Percentiles rank a stretch among this genome's conserved stretches.
These are phyloP conservation scores for Kwoniella sp. DNA, from an alignment of 768 basidiomycete genomes.

Conservation along the genomic window DNA sequence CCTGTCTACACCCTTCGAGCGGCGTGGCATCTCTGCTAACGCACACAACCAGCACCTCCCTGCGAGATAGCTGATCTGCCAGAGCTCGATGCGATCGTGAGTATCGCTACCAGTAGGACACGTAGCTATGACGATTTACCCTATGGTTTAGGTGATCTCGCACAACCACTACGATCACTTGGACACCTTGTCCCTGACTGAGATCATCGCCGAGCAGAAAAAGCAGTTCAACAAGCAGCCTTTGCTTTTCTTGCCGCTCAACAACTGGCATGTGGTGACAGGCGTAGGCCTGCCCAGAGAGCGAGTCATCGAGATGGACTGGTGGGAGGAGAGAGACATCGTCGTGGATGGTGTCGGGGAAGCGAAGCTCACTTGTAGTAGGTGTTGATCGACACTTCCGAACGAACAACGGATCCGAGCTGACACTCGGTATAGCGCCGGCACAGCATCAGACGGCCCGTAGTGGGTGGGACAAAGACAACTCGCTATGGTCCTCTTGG, in stretches of 20 bases:
- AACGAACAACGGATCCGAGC: background rate
- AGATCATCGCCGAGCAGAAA: conserved; percentile 14
- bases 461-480: conserved; percentile 56
- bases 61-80: conserved; percentile 60
- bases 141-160: conserved; percentile 53
- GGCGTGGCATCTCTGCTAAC: no score
- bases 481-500: conserved; percentile 66
- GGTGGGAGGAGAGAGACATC: conserved; percentile 57
- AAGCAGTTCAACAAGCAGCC: conserved; percentile 56
- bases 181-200: conserved; percentile 29
- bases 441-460: conserved; percentile 63
- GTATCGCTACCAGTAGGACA: conserved; percentile 1
- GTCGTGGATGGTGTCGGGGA: conserved; percentile 36
- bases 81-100: conserved; percentile 59
- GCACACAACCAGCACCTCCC: conserved; percentile 49
- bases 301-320: conserved; percentile 60
- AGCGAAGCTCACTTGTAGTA: conserved; percentile 39
- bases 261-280: conserved; percentile 52
- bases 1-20: no score
- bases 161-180: conserved; percentile 53
- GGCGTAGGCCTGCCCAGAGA: conserved; percentile 49
- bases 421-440: conserved; percentile 26
- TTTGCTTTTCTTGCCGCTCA: conserved; percentile 61
- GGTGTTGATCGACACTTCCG: conserved; percentile 4
- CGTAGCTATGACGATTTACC: background rate